Evolutionary conservation across 2,329 filamentous ascomycete genomes (phyloP).

Genomic region (Pseudopyrenochaeta lycopersici): DNA sequence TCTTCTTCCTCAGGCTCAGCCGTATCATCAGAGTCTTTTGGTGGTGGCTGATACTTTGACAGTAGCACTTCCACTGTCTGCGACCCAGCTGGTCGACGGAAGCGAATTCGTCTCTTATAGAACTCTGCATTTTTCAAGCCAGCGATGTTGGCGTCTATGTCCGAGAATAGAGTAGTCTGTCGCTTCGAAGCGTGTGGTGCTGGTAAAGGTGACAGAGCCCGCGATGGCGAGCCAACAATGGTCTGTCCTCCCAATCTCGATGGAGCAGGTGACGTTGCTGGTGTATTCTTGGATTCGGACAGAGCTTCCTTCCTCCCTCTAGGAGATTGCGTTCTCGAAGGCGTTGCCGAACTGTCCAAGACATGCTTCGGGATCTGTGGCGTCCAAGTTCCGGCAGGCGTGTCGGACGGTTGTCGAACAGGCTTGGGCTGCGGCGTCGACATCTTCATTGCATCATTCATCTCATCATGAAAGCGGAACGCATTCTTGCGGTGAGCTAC

Average conservation of each 20-base stretch:
- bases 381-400: constrained; percentile 42
- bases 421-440: constrained; percentile 39
- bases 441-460: constrained; percentile 51
- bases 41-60: constrained; percentile 46
- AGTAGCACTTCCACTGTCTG: constrained; percentile 44
- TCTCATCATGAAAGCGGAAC: constrained; percentile 57
- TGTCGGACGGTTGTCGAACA: constrained; percentile 34
- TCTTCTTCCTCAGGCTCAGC: constrained; percentile 24
- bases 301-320: constrained; percentile 48
- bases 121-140: constrained; percentile 41
- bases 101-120: constrained; percentile 47
- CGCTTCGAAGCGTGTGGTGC: constrained; percentile 37
- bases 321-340: constrained; percentile 47
- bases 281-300: constrained; percentile 27
- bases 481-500: constrained; percentile 60
- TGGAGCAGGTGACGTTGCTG: constrained; percentile 35
- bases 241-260: constrained; percentile 38
- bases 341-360: constrained; percentile 37
- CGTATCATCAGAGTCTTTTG: constrained; percentile 31
- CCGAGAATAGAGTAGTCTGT: constrained; percentile 44
- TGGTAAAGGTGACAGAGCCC: constrained; percentile 39
- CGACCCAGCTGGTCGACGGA: constrained; percentile 36
- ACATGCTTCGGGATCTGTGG: constrained; percentile 49
- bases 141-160: constrained; percentile 45
- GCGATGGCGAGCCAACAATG: constrained; percentile 38